These are phyloP conservation scores for Claviceps cyperi DNA, from an alignment of 2,329 filamentous ascomycete species.

Conservation along the genomic window DNA sequence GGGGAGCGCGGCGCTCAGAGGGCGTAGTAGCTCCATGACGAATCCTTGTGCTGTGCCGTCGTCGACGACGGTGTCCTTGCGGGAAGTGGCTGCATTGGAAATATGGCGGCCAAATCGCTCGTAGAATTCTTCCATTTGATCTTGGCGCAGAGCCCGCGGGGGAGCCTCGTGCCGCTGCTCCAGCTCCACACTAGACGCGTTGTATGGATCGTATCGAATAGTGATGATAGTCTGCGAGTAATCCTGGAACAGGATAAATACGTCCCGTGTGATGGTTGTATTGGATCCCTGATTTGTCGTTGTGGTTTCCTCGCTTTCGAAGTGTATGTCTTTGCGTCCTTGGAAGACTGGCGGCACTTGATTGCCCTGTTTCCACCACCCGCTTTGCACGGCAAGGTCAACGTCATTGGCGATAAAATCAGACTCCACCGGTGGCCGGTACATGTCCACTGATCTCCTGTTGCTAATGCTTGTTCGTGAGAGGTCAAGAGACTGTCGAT, in stretches of 20 bases:
- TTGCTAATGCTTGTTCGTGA: conserved; percentile 25
- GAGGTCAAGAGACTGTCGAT: conserved; percentile 21
- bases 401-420: conserved; percentile 81
- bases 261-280: conserved; percentile 58
- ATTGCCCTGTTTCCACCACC: conserved; percentile 81
- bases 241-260: conserved; percentile 85
- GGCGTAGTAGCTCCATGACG: conserved; percentile 63
- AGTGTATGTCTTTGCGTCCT: conserved; percentile 67
- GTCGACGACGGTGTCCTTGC: conserved; percentile 68
- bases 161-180: conserved; percentile 81
- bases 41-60: conserved; percentile 71
- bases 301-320: conserved; percentile 66
- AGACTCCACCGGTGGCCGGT: conserved; percentile 59
- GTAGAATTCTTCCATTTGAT: conserved; percentile 82
- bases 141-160: conserved; percentile 69
- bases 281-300: conserved; percentile 55
- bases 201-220: conserved; percentile 60
- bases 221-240: conserved; percentile 91
- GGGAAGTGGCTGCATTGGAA: conserved; percentile 50
- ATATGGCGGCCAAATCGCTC: conserved; percentile 69
- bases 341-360: conserved; percentile 70
- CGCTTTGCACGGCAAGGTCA: conserved; percentile 56
- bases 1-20: conserved; percentile 56
- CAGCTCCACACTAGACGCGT: conserved; percentile 57
- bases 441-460: conserved; percentile 57